Percentiles rank a stretch among this genome's conserved stretches.
These are phyloP conservation scores for Phoma sp. DNA, from an alignment of 2,329 filamentous ascomycete genomes.

Conservation along the genomic window DNA sequence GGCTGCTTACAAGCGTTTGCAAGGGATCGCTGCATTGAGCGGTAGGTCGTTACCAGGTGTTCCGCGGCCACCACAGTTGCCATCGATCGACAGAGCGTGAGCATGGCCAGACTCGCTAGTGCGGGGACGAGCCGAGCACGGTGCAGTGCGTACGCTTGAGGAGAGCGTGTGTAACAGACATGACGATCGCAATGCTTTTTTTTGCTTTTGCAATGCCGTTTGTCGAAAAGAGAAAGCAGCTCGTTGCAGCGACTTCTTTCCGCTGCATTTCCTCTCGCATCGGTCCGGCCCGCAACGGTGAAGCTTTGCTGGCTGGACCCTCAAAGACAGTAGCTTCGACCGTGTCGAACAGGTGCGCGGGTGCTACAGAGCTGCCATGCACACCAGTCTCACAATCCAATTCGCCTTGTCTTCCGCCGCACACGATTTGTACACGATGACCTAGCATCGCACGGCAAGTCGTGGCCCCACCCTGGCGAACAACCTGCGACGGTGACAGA, in stretches of 20 bases:
- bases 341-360: conserved; percentile 2
- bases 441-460: conserved; percentile 5
- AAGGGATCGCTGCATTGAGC: conserved; percentile 1
- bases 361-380: conserved; percentile 12
- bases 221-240: background rate
- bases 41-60: background rate
- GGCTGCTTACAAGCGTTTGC: background rate
- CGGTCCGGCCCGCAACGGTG: conserved; percentile 24
- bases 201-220: background rate
- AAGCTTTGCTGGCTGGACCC: conserved; percentile 13
- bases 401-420: conserved; percentile 8
- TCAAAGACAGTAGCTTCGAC: background rate
- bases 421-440: conserved; percentile 14
- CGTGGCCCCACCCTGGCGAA: background rate
- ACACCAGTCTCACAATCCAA: background rate
- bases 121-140: conserved; percentile 16
- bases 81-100: conserved; percentile 9
- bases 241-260: background rate
- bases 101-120: conserved; percentile 13
- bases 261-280: background rate
- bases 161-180: conserved; percentile 2
- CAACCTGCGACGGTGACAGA: conserved; percentile 7
- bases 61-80: background rate
- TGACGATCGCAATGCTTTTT: background rate
- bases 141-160: conserved; percentile 1